phyloP scores from a whole-genome alignment of 805 yeast species.

The Lipomyces oligophaga region DNA sequence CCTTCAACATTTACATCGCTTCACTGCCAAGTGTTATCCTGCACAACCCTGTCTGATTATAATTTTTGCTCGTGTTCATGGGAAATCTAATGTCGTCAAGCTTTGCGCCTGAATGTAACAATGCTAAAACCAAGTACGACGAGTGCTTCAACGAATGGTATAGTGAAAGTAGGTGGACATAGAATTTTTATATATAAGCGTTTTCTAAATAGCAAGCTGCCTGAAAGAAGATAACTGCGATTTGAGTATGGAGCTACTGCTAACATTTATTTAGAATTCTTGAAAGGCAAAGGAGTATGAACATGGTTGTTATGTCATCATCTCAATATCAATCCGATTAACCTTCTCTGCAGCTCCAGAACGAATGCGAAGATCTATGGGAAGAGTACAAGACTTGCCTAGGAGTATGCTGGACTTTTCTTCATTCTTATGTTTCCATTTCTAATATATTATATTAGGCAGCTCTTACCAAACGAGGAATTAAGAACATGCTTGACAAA shows the following conservation, averaged over 20 bases:
- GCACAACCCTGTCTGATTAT: no score
- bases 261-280: conserved; percentile 36
- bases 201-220: no score
- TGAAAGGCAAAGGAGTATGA: conserved; percentile 49
- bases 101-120: conserved; percentile 96
- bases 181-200: neutral
- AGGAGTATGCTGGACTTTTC: conserved; percentile 43
- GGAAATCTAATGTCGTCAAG: conserved; percentile 61
- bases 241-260: no score
- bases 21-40: no score
- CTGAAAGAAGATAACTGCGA: no score
- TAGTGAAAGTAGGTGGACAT: conserved; percentile 57
- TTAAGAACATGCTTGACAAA: conserved; percentile 78
- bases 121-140: conserved; percentile 78
- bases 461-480: conserved; percentile 65
- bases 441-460: conserved; percentile 32
- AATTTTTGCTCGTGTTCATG: no score
- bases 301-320: neutral
- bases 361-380: conserved; percentile 92
- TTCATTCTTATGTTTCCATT: conserved; percentile 1
- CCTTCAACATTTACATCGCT: no score
- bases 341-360: conserved; percentile 45
- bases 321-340: neutral
- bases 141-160: conserved; percentile 95
- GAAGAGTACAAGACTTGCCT: conserved; percentile 83